These are phyloP conservation scores for Wallacemonas rigidus DNA, from an alignment of 208 protist species.

Conservation along the genomic window DNA sequence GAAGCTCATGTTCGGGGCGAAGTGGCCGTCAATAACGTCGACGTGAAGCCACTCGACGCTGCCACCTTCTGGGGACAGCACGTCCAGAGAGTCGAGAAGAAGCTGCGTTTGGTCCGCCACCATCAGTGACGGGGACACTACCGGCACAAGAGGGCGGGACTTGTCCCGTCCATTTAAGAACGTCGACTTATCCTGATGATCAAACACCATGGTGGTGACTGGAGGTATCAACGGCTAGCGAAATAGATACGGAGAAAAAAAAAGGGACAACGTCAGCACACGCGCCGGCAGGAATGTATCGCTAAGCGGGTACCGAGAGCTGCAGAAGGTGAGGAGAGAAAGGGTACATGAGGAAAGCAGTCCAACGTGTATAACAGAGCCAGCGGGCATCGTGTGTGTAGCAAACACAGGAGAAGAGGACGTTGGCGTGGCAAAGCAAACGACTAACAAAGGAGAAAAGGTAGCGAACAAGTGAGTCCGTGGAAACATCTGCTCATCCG, in stretches of 20 bases:
- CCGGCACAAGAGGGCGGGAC: conserved; percentile 18
- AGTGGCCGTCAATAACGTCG: conserved; percentile 98
- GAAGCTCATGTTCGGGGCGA: conserved; percentile 97
- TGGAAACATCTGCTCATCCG: not conserved
- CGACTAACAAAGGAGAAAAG: not conserved
- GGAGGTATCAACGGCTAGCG: too few species aligned
- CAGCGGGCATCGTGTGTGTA: too few species aligned
- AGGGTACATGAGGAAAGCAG: too few species aligned
- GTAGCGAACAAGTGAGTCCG: not conserved
- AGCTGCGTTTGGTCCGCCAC: conserved; percentile 34
- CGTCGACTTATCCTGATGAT: conserved; percentile 34
- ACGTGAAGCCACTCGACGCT: conserved; percentile 96
- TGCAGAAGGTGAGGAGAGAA: too few species aligned
- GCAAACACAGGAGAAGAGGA: too few species aligned
- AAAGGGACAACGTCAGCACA: too few species aligned
- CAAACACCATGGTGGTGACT: conserved; percentile 13
- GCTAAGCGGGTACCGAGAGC: too few species aligned
- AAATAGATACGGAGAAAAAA: too few species aligned
- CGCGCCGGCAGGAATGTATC: too few species aligned
- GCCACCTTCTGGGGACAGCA: conserved; percentile 64
- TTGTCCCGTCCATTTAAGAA: conserved; percentile 24
- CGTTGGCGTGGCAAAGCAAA: too few species aligned
- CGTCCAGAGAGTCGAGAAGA: conserved; percentile 60
- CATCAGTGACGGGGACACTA: conserved; percentile 40
- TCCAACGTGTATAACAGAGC: too few species aligned